Conservation (phyloP, 805 yeast species). For the Yamadazyma tumulicola region DNA sequence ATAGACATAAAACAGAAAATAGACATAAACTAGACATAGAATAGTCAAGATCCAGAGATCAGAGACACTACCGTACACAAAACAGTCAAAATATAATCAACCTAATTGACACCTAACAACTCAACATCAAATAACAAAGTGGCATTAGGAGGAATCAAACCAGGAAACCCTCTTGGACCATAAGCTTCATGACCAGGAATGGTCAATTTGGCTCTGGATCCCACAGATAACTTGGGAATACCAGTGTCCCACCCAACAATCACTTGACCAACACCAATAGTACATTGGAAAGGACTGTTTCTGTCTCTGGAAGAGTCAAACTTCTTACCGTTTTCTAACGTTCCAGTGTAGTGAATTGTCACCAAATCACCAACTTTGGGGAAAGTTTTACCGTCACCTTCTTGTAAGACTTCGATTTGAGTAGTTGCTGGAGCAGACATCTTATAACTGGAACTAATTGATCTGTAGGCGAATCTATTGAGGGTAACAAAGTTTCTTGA, state of each 20-base stretch:
- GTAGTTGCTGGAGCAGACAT: conserved; percentile 32
- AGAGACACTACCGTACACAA: too few relatives aligned
- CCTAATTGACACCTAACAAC: conserved; percentile 52
- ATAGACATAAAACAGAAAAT: background rate
- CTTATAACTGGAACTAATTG: too few relatives aligned
- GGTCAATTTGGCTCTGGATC: conserved; percentile 88
- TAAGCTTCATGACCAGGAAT: conserved; percentile 93
- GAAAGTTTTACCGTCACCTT: conserved; percentile 83
- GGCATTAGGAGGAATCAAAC: conserved; percentile 94
- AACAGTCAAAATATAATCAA: too few relatives aligned
- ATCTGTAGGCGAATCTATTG: conserved; percentile 1
- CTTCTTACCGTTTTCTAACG: conserved; percentile 91
- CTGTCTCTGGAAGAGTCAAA: conserved; percentile 95
- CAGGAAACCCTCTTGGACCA: conserved; percentile 94
- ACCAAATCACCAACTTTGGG: conserved; percentile 86
- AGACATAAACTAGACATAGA: too few relatives aligned
- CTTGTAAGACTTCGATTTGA: conserved; percentile 40
- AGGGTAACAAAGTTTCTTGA: background rate
- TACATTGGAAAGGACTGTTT: conserved; percentile 91
- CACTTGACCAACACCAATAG: conserved; percentile 94
- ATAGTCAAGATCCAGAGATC: too few relatives aligned
- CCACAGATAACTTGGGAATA: conserved; percentile 86
- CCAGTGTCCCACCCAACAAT: conserved; percentile 97
- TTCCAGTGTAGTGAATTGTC: conserved; percentile 94
- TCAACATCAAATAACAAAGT: conserved; percentile 86